phyloP scores from a whole-genome alignment of 2,329 filamentous ascomycete species.

The Uncinocarpus reesii region DNA sequence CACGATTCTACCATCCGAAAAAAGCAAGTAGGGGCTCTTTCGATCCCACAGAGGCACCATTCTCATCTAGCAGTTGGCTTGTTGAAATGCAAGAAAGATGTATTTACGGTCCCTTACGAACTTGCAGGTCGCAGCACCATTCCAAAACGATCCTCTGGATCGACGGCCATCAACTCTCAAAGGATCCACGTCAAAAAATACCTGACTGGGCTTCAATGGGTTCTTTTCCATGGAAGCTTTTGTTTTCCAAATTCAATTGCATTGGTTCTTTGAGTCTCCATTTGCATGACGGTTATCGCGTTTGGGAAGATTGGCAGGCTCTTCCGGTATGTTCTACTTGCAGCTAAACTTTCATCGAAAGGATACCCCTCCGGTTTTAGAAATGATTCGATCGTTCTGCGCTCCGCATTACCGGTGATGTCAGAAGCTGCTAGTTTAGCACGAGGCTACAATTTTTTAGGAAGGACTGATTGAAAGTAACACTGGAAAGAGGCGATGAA shows the following conservation, averaged over 20 bases:
- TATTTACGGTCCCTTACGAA: conserved; percentile 2
- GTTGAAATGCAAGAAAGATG: neutral
- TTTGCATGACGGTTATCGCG: neutral
- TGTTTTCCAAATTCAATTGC: neutral
- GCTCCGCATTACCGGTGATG: neutral
- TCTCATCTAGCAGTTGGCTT: neutral
- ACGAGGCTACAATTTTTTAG: neutral
- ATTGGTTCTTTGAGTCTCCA: neutral
- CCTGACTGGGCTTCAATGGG: too few relatives aligned
- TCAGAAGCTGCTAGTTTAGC: neutral
- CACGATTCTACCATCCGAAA: neutral
- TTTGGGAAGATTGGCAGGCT: neutral
- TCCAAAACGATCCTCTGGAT: conserved; percentile 6
- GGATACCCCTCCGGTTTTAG: neutral
- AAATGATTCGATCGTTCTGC: neutral
- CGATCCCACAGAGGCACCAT: neutral
- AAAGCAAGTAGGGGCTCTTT: neutral
- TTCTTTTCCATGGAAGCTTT: neutral
- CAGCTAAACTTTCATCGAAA: neutral
- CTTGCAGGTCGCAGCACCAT: conserved; percentile 1
- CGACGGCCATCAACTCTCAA: neutral
- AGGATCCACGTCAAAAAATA: neutral
- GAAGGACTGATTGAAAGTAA: neutral
- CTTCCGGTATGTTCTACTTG: neutral
- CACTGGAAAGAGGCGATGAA: too few relatives aligned